phyloP scores from a whole-genome alignment of 1,139 yeast genomes.

The Insectozyma bohioensis region DNA sequence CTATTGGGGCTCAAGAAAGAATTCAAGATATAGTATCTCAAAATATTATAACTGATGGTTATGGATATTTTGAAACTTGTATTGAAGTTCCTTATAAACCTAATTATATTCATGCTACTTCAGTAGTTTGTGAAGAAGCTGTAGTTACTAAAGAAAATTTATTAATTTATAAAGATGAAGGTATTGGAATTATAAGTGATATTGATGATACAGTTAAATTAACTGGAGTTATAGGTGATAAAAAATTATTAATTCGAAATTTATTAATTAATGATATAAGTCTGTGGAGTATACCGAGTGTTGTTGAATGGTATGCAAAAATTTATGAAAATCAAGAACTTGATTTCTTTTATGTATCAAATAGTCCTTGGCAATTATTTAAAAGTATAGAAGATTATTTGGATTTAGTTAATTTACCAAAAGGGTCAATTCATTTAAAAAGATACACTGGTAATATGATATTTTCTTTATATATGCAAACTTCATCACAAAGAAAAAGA shows the following conservation, averaged over 20 bases:
- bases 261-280: conserved; percentile 65
- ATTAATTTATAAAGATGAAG: conserved; percentile 41
- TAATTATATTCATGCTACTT: conserved; percentile 42
- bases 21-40: conserved; percentile 19
- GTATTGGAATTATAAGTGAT: conserved; percentile 82
- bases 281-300: conserved; percentile 70
- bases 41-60: conserved; percentile 49
- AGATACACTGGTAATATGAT: conserved; percentile 82
- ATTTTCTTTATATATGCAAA: conserved; percentile 80
- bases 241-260: conserved; percentile 76
- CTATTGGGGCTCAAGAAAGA: conserved; percentile 46
- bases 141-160: conserved; percentile 48
- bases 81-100: conserved; percentile 57
- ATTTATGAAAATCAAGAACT: conserved; percentile 41
- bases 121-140: conserved; percentile 46
- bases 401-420: conserved; percentile 57
- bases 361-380: conserved; percentile 90
- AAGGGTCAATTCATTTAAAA: conserved; percentile 79
- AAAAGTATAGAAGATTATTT: conserved; percentile 64
- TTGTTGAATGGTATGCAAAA: conserved; percentile 65
- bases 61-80: conserved; percentile 57
- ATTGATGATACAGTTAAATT: conserved; percentile 91
- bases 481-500: conserved; percentile 79
- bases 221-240: conserved; percentile 89
- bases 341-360: conserved; percentile 86